A percentile compares a stretch with the other conserved stretches of the same genome.
phyloP scores from a whole-genome alignment of 495 filamentous ascomycete genomes.

The Hypoxylon lienhwacheense region DNA sequence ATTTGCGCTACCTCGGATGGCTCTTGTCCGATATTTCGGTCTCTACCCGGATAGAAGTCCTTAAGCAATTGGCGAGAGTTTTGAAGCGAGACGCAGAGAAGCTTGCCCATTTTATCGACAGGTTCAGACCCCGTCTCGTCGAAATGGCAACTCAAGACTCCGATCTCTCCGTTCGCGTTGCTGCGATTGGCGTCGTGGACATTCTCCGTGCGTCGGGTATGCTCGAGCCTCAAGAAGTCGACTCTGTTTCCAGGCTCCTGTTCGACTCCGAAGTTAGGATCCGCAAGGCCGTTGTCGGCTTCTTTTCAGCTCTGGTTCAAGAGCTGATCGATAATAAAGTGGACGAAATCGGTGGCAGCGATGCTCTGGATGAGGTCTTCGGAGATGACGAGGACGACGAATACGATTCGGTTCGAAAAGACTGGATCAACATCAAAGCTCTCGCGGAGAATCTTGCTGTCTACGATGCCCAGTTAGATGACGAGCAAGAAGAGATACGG shows the following conservation, averaged over 20 bases:
- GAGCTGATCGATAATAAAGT: constrained; percentile 77
- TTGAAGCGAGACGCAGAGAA: constrained; percentile 78
- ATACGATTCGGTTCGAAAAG: constrained; percentile 69
- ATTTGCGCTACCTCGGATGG: constrained; percentile 94
- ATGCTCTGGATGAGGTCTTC: constrained; percentile 62
- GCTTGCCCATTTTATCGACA: constrained; percentile 83
- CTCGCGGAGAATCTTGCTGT: constrained; percentile 78
- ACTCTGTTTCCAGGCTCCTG: constrained; percentile 77
- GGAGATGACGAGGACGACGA: constrained; percentile 77
- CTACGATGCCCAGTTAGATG: constrained; percentile 64
- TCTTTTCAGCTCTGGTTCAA: constrained; percentile 83
- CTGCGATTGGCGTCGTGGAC: constrained; percentile 77
- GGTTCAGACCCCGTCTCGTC: constrained; percentile 82
- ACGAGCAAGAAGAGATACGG: constrained; percentile 46
- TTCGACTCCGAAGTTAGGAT: constrained; percentile 84
- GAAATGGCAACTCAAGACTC: constrained; percentile 87
- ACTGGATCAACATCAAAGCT: constrained; percentile 91
- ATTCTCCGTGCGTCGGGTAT: constrained; percentile 79
- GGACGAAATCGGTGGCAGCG: constrained; percentile 75
- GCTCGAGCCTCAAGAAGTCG: constrained; percentile 87
- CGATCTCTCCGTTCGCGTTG: constrained; percentile 74
- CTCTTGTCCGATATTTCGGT: constrained; percentile 76
- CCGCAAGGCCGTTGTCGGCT: constrained; percentile 81
- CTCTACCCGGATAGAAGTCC: constrained; percentile 69
- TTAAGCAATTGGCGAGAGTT: constrained; percentile 77